phyloP scores from a whole-genome alignment of 176 grass and related monocot species.

The Lolium perenne region DNA sequence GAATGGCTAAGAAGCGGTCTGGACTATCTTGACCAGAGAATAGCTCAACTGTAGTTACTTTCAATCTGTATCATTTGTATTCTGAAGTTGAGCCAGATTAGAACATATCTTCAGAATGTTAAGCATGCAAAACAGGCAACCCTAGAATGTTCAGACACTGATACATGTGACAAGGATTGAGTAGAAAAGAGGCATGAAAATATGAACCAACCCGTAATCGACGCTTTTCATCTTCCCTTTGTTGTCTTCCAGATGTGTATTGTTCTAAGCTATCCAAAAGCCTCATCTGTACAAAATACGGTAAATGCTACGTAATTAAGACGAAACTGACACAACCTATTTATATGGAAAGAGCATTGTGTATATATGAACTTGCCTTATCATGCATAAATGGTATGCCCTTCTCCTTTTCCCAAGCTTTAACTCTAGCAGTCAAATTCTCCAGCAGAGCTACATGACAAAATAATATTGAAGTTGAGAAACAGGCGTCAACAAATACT shows the following conservation, averaged over 20 bases:
- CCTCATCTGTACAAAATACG: conserved; percentile 49
- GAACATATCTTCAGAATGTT: neutral
- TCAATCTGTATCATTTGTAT: neutral
- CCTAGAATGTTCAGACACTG: neutral
- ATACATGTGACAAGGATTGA: neutral
- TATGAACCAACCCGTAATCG: conserved; percentile 62
- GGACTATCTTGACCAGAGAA: neutral
- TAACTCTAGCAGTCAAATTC: conserved; percentile 73
- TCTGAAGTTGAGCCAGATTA: neutral
- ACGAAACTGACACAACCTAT: conserved; percentile 14
- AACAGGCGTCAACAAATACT: conserved; percentile 17
- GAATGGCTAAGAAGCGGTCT: neutral
- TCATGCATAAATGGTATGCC: conserved; percentile 75
- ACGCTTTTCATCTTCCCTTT: conserved; percentile 81
- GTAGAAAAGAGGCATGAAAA: conserved; percentile 14
- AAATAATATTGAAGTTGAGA: conserved; percentile 43
- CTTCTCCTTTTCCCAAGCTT: conserved; percentile 84
- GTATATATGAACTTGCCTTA: conserved; percentile 52
- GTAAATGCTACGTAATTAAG: conserved; percentile 9
- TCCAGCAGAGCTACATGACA: conserved; percentile 72
- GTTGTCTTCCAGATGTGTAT: conserved; percentile 59
- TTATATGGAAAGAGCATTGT: neutral
- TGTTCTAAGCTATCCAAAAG: conserved; percentile 74
- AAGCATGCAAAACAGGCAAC: neutral
- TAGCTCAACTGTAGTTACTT: neutral